Percentiles rank a stretch among this genome's conserved stretches.
These are phyloP conservation scores for Xylaria longipes DNA, from an alignment of 495 filamentous ascomycete genomes.

Conservation along the genomic window DNA sequence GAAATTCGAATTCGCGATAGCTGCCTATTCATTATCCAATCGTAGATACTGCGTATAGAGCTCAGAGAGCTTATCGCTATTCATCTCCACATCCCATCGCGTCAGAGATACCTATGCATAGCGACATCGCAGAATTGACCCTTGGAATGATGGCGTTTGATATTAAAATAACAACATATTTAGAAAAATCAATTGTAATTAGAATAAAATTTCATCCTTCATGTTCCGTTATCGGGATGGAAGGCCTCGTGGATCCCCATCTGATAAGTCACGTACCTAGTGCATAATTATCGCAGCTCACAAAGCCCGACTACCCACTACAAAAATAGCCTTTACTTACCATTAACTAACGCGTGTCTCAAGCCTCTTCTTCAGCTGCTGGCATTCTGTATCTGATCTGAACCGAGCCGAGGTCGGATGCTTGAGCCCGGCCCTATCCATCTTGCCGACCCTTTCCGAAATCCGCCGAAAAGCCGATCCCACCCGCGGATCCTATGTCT, in stretches of 20 bases:
- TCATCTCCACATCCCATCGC: not conserved
- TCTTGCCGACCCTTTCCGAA: constrained; percentile 23
- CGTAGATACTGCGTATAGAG: not conserved
- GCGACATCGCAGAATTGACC: not conserved
- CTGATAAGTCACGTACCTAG: not conserved
- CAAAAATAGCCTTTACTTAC: not conserved
- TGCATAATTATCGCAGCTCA: not conserved
- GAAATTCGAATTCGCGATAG: not conserved
- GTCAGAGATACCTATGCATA: not conserved
- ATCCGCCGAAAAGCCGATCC: constrained; percentile 17
- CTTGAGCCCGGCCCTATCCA: not conserved
- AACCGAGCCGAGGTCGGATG: constrained; percentile 27
- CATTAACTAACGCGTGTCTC: not conserved
- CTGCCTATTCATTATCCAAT: not conserved
- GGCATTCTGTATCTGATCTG: not conserved
- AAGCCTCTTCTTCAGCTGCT: not conserved
- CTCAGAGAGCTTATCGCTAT: not conserved
- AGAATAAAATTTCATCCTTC: not conserved
- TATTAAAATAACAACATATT: not conserved
- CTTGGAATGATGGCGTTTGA: not conserved
- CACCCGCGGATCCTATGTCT: constrained; percentile 1
- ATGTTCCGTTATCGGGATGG: not conserved
- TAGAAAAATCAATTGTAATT: not conserved
- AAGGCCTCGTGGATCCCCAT: not conserved
- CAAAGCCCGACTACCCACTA: not conserved